These are phyloP conservation scores for Quercus bicolor DNA, from an alignment of 306 rosid species.

Conservation along the genomic window DNA sequence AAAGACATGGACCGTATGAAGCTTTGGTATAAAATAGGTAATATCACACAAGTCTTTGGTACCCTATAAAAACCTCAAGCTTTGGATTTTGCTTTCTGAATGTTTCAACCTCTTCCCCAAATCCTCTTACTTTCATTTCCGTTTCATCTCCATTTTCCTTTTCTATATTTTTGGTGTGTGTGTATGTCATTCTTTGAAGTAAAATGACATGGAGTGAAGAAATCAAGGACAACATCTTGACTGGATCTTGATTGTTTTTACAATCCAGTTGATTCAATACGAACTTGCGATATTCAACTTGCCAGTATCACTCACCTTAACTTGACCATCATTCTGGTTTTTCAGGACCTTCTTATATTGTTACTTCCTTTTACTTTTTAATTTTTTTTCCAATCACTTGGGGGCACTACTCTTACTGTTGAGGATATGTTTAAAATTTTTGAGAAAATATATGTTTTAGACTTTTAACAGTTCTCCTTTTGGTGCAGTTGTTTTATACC, in stretches of 20 bases:
- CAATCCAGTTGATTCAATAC: slow-evolving; percentile 34
- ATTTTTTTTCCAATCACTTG: too few species aligned
- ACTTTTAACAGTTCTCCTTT: too few species aligned
- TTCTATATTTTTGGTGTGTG: too few species aligned
- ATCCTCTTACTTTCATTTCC: too few species aligned
- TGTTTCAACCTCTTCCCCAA: too few species aligned
- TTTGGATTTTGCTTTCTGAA: too few species aligned
- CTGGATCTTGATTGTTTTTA: slow-evolving; percentile 13
- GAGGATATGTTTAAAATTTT: not conserved
- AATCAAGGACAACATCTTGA: slow-evolving; percentile 84
- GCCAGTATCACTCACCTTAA: slow-evolving; percentile 76
- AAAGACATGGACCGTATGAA: not conserved
- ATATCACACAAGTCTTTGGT: not conserved
- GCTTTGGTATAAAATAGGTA: not conserved
- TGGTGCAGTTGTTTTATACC: too few species aligned
- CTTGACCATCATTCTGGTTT: slow-evolving; percentile 36
- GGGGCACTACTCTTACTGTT: too few species aligned
- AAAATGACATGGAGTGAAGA: not conserved
- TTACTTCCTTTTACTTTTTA: slow-evolving; percentile 11
- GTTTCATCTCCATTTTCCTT: too few species aligned
- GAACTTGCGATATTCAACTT: slow-evolving; percentile 52
- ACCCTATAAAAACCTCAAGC: too few species aligned
- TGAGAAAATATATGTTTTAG: not conserved
- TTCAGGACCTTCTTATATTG: slow-evolving; percentile 73
- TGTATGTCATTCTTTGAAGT: too few species aligned